Evolutionary conservation across 148 eudicot genomes (phyloP).

Genomic region (Spergularia marina): DNA sequence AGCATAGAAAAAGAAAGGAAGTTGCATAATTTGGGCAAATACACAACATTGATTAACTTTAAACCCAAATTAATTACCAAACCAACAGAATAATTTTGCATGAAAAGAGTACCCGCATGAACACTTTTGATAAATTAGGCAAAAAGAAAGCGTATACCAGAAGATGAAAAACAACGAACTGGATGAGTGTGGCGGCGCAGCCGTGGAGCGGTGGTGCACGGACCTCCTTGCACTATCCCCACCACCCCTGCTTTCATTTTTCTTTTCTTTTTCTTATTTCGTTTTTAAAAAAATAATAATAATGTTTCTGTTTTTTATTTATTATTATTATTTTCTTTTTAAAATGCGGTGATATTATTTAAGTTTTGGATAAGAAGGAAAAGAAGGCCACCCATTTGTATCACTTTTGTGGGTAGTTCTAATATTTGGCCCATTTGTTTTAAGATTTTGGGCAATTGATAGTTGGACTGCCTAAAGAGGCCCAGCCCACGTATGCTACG

Average conservation of each 20-base stretch:
- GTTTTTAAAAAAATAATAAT: neutral
- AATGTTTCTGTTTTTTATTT: neutral
- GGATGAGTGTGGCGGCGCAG: conserved; percentile 10
- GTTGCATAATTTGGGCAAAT: too few relatives aligned
- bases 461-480: too few relatives aligned
- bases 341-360: neutral
- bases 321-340: neutral
- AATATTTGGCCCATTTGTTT: too few relatives aligned
- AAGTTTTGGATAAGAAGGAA: neutral
- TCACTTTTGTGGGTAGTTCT: too few relatives aligned
- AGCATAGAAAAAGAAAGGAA: too few relatives aligned
- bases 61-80: too few relatives aligned
- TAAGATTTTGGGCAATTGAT: too few relatives aligned
- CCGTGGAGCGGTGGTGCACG: conserved; percentile 22
- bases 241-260: conserved; percentile 25
- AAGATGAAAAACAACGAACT: conserved; percentile 32
- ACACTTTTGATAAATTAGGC: neutral
- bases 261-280: neutral
- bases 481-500: too few relatives aligned
- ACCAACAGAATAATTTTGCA: too few relatives aligned
- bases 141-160: conserved; percentile 20
- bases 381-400: neutral
- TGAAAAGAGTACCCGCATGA: too few relatives aligned
- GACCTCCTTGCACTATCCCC: conserved; percentile 26
- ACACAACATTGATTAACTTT: too few relatives aligned